Conservation (phyloP, 148 eudicot genomes). For the Nepenthes mirabilis region DNA sequence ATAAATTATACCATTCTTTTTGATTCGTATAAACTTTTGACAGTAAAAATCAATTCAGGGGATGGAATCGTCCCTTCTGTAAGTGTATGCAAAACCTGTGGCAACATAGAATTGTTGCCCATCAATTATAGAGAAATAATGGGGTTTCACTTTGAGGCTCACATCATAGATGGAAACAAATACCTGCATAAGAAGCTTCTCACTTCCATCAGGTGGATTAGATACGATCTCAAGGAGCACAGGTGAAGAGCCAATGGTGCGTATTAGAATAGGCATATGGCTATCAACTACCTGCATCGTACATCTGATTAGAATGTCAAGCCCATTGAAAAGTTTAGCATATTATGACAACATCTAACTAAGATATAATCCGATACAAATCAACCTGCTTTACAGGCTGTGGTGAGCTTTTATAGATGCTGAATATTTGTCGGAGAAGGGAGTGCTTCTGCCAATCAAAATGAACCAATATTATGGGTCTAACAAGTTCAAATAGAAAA, state of each 20-base stretch:
- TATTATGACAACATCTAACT: background rate
- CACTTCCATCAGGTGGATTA: constrained; percentile 76
- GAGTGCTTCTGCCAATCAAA: constrained; percentile 65
- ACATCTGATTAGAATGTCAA: constrained; percentile 3
- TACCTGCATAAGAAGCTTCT: constrained; percentile 70
- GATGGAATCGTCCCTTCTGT: constrained; percentile 87
- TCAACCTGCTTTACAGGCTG: constrained; percentile 63
- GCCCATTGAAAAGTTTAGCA: background rate
- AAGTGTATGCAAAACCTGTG: constrained; percentile 79
- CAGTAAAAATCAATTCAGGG: constrained; percentile 46
- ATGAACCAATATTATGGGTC: background rate
- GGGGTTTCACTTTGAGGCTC: background rate
- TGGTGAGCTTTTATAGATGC: constrained; percentile 46
- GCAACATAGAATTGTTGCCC: background rate
- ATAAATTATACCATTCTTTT: constrained; percentile 39
- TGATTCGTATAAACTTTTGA: constrained; percentile 57
- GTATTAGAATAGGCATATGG: constrained; percentile 85
- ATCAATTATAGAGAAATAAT: background rate
- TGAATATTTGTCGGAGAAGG: constrained; percentile 77
- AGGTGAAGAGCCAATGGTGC: constrained; percentile 84
- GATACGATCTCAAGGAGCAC: constrained; percentile 73
- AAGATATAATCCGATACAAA: background rate
- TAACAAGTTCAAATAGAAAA: background rate
- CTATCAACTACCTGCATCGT: constrained; percentile 56
- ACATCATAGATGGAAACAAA: background rate